A percentile compares a stretch with the other conserved stretches of the same genome.
Conservation (phyloP, 495 filamentous ascomycete genomes). For the Mytilinidion resinicola region DNA sequence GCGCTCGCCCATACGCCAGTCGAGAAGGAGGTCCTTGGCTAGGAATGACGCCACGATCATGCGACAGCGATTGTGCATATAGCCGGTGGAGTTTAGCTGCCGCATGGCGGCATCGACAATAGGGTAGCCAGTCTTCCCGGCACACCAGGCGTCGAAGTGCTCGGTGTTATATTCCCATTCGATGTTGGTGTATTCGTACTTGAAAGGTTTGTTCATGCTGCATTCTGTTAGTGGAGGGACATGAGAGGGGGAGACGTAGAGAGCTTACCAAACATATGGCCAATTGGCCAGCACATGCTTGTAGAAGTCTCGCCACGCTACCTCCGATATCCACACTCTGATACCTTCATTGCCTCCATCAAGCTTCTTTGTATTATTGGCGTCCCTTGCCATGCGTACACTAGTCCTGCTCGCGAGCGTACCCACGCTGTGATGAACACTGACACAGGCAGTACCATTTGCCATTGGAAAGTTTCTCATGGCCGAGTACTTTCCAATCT, state of each 20-base stretch:
- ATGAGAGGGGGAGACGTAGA: background rate
- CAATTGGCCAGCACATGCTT: slow-evolving; percentile 79
- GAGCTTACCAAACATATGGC: slow-evolving; percentile 74
- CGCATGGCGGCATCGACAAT: slow-evolving; percentile 91
- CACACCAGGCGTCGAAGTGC: slow-evolving; percentile 66
- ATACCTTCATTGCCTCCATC: slow-evolving; percentile 65
- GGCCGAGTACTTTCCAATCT: slow-evolving; percentile 54
- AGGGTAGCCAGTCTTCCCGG: slow-evolving; percentile 74
- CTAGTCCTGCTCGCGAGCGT: slow-evolving; percentile 73
- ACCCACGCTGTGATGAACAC: slow-evolving; percentile 71
- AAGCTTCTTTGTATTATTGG: slow-evolving; percentile 62
- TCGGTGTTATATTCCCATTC: slow-evolving; percentile 68
- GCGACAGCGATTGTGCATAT: slow-evolving; percentile 85
- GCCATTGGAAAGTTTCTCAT: slow-evolving; percentile 55
- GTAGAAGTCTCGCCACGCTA: slow-evolving; percentile 93
- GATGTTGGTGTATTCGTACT: slow-evolving; percentile 77
- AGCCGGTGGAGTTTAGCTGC: slow-evolving; percentile 62
- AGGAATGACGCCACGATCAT: slow-evolving; percentile 89
- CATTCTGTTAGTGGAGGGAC: background rate
- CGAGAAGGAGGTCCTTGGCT: slow-evolving; percentile 76
- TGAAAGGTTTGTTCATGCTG: slow-evolving; percentile 93
- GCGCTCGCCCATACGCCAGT: slow-evolving; percentile 85
- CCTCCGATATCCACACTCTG: slow-evolving; percentile 73
- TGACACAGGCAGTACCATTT: slow-evolving; percentile 64
- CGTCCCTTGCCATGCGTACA: slow-evolving; percentile 56